phyloP scores from a whole-genome alignment of 106 monocot species.

The Amphibolis antarctica region DNA sequence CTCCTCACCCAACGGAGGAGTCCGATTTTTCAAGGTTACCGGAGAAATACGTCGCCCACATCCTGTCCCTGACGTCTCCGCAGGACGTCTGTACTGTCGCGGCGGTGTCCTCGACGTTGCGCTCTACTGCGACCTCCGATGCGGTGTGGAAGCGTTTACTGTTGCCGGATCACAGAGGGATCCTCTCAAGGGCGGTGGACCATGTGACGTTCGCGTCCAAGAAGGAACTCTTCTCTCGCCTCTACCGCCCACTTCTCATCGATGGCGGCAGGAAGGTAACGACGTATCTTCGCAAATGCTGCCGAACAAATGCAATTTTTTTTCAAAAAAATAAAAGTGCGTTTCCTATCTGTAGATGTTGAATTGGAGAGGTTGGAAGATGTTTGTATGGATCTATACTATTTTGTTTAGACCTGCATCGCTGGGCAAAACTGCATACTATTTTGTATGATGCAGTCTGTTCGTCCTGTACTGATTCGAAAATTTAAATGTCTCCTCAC shows the following conservation, averaged over 20 bases:
- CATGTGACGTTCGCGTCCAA: conserved; percentile 18
- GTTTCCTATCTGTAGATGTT: too few species aligned
- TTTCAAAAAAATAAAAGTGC: background rate
- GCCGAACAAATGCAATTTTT: too few species aligned
- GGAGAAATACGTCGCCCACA: conserved; percentile 38
- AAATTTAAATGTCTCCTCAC: too few species aligned
- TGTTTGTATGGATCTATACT: too few species aligned
- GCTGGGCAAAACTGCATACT: too few species aligned
- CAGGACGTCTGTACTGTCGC: conserved; percentile 32
- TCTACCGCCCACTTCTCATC: conserved; percentile 37
- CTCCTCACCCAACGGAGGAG: too few species aligned
- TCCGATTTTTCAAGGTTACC: too few species aligned
- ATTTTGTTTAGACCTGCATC: too few species aligned
- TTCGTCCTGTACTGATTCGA: too few species aligned
- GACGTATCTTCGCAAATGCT: too few species aligned
- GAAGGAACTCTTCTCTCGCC: conserved; percentile 32
- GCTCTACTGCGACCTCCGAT: conserved; percentile 31
- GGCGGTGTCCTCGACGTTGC: conserved; percentile 21
- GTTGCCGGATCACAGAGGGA: conserved; percentile 21
- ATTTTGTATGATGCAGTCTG: too few species aligned
- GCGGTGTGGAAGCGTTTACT: conserved; percentile 35
- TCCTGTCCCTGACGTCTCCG: conserved; percentile 34
- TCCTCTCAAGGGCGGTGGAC: conserved; percentile 24
- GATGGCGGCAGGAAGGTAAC: conserved; percentile 32
- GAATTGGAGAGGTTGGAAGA: too few species aligned